These are phyloP conservation scores for Beta vulgaris DNA, from an alignment of 148 eudicot species.

Conservation along the genomic window DNA sequence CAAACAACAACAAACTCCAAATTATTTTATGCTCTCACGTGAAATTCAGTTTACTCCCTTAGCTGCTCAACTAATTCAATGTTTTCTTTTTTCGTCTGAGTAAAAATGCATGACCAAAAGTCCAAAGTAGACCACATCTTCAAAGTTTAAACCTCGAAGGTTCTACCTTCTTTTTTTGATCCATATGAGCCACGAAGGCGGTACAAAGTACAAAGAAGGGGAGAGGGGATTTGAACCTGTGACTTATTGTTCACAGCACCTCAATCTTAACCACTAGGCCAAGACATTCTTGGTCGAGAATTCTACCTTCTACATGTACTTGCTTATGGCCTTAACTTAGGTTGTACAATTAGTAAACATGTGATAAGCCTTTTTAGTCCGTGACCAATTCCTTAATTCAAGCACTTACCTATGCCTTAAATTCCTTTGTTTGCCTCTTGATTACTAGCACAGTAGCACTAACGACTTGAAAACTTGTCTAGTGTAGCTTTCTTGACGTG, in stretches of 20 bases:
- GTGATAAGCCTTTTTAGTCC: conserved; percentile 1
- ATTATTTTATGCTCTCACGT: conserved; percentile 2
- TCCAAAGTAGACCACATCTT: not conserved
- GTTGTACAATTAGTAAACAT: not conserved
- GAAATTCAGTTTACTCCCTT: not conserved
- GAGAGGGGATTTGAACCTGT: too few species aligned
- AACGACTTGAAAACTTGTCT: not conserved
- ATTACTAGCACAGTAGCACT: not conserved
- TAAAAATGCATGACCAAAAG: not conserved
- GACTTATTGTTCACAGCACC: too few species aligned
- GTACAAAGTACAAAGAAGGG: too few species aligned
- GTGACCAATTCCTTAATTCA: conserved; percentile 24
- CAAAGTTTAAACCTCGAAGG: too few species aligned
- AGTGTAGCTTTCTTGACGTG: not conserved
- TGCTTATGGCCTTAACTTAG: not conserved
- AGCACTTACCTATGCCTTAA: conserved; percentile 23
- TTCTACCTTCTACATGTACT: not conserved
- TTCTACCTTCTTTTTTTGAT: too few species aligned
- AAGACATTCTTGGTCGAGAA: too few species aligned
- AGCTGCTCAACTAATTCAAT: not conserved
- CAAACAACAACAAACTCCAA: not conserved
- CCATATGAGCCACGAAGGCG: too few species aligned
- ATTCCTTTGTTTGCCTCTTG: not conserved
- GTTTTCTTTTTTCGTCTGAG: not conserved
- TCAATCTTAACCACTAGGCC: too few species aligned